Evolutionary conservation across 495 filamentous ascomycete species (phyloP), one percentile per base, ranked within the genome.

Genomic region (Annulohypoxylon maeteangense): DNA sequence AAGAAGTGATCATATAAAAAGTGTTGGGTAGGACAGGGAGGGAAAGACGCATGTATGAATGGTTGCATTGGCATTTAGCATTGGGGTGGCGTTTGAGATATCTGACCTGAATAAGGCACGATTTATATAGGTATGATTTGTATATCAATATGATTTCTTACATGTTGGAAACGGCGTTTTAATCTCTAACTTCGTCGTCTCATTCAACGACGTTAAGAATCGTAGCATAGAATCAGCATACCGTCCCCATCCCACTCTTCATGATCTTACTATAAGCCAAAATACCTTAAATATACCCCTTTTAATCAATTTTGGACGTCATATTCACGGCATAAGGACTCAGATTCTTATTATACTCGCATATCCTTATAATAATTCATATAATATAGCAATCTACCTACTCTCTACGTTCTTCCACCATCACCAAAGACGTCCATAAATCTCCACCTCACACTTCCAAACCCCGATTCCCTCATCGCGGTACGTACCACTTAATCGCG

Each of bases 331-430:
- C n/a, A n/a, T n/a, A n/a, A n/a, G n/a, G n/a, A n/a, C n/a, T n/a
- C n/a, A n/a, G n/a, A n/a, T n/a, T n/a, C n/a, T n/a, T n/a, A n/a
- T n/a, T n/a, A n/a, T 53, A 53, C 8, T 7, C 12, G 29, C 50
- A 14, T n/a, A 53, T 4, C 2, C 47, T 5, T 36, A 10, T 36
- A 8, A 8, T 11, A 36, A 36, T 11, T 11, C 8, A 31, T 53
- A 29, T 22, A 7, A 20, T 65, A n/a, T 65, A 11, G 59, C 62
- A 70, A 70, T 70, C 68, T 70, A 65, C 62, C 62, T 70, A 65
- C 62, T 55, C 22, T 36, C 27, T 7, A 25, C n/a, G n/a, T n/a
- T n/a, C n/a, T 50, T 22, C 14, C n/a, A 12, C 58, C 20, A 31
- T 7, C n/a, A n/a, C n/a, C n/a, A n/a, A 20, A 60, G 38, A 7